Conservation (phyloP, 768 basidiomycete species). For the Termitomyces sp. region DNA sequence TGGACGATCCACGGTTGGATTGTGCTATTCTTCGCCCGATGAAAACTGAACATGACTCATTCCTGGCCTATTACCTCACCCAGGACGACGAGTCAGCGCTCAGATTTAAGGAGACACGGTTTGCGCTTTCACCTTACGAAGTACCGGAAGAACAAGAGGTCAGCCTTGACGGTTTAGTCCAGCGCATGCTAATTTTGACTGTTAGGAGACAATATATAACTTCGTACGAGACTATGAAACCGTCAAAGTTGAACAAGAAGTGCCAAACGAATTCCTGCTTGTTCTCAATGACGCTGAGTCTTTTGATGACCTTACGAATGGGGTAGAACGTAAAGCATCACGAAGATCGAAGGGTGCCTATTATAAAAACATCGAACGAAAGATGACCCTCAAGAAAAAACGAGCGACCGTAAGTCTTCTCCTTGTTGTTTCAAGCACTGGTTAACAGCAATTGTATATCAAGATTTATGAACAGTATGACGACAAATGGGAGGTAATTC, state of each 20-base stretch:
- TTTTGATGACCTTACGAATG: slow-evolving; percentile 30
- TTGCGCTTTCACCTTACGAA: slow-evolving; percentile 35
- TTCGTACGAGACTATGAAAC: slow-evolving; percentile 85
- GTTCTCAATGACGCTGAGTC: slow-evolving; percentile 57
- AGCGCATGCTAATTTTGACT: not conserved
- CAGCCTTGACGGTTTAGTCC: slow-evolving; percentile 6
- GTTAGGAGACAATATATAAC: slow-evolving; percentile 65
- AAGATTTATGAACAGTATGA: slow-evolving; percentile 68
- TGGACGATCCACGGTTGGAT: slow-evolving; percentile 75
- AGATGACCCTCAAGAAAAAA: slow-evolving; percentile 84
- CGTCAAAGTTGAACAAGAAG: slow-evolving; percentile 81
- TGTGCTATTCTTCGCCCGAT: slow-evolving; percentile 84
- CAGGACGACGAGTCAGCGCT: slow-evolving; percentile 68
- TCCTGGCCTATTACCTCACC: slow-evolving; percentile 81
- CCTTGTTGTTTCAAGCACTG: not conserved
- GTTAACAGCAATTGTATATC: not conserved
- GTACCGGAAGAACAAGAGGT: slow-evolving; percentile 55
- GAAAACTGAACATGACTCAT: slow-evolving; percentile 85
- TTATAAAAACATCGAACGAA: slow-evolving; percentile 86
- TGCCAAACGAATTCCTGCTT: slow-evolving; percentile 78
- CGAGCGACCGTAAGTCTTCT: slow-evolving; percentile 61
- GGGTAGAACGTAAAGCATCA: slow-evolving; percentile 20
- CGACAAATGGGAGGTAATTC: slow-evolving; percentile 81
- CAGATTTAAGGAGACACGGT: slow-evolving; percentile 57
- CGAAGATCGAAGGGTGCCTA: slow-evolving; percentile 64